Percentiles rank a stretch among this genome's conserved stretches.
These are phyloP conservation scores for Peziza echinospora DNA, from an alignment of 495 filamentous ascomycete genomes.

Conservation along the genomic window DNA sequence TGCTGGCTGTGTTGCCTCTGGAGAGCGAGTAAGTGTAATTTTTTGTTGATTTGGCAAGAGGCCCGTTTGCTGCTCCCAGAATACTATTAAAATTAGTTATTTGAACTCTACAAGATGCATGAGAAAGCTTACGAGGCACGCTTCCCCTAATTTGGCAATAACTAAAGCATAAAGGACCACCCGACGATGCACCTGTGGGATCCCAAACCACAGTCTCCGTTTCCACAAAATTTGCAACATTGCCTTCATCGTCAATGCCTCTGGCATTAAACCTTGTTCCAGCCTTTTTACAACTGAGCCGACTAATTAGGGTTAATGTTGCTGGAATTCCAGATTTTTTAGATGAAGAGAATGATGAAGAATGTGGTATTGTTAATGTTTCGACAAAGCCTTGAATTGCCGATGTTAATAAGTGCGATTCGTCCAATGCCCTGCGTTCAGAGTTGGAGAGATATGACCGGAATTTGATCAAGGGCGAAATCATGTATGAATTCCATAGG, in stretches of 20 bases:
- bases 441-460: slow-evolving; percentile 50
- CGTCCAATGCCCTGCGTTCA: slow-evolving; percentile 56
- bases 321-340: slow-evolving; percentile 47
- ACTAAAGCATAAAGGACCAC: slow-evolving; percentile 52
- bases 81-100: slow-evolving; percentile 27
- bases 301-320: slow-evolving; percentile 68
- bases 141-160: slow-evolving; percentile 85
- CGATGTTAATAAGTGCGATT: slow-evolving; percentile 71
- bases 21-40: slow-evolving; percentile 69
- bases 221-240: slow-evolving; percentile 77
- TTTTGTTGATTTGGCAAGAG: slow-evolving; percentile 87
- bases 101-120: neutral
- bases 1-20: slow-evolving; percentile 79
- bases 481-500: slow-evolving; percentile 97
- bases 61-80: slow-evolving; percentile 86
- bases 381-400: slow-evolving; percentile 82
- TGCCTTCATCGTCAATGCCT: slow-evolving; percentile 90
- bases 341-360: slow-evolving; percentile 5
- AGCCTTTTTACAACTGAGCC: slow-evolving; percentile 74
- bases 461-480: slow-evolving; percentile 72
- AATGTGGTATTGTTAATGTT: slow-evolving; percentile 58
- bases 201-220: slow-evolving; percentile 49
- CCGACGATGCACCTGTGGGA: slow-evolving; percentile 28
- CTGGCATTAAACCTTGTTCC: slow-evolving; percentile 91
- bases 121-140: slow-evolving; percentile 33